Evolutionary conservation across 179 eudicot genomes (phyloP).

Genomic region (Drosera spatulata): DNA sequence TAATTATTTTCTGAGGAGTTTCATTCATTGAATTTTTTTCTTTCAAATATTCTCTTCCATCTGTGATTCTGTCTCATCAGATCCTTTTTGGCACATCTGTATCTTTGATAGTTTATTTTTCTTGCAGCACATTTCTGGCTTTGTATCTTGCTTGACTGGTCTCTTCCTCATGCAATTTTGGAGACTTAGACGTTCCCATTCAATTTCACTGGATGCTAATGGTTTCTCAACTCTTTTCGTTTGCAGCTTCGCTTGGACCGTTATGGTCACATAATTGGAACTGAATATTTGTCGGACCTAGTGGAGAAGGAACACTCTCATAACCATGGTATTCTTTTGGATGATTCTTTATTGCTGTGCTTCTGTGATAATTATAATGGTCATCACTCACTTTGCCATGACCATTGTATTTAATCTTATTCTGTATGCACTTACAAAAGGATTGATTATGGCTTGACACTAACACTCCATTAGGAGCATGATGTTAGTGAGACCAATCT

Average conservation of each 20-base stretch:
- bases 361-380: background rate
- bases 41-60: no score
- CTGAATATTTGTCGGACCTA: constrained; percentile 82
- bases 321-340: constrained; percentile 49
- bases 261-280: constrained; percentile 69
- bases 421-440: no score
- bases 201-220: background rate
- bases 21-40: no score
- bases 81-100: no score
- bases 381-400: no score
- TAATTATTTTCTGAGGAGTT: no score
- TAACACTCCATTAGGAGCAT: no score
- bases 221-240: constrained; percentile 1
- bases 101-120: background rate
- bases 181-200: background rate
- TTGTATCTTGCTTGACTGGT: background rate
- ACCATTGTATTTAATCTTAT: no score
- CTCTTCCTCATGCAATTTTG: background rate
- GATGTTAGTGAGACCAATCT: no score
- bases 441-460: no score
- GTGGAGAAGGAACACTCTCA: constrained; percentile 83
- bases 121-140: background rate
- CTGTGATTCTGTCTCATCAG: no score
- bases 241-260: constrained; percentile 81
- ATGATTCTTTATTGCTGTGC: constrained; percentile 1